Evolutionary conservation across 495 filamentous ascomycete species (phyloP), one percentile per base, ranked within the genome.

Genomic region (Astrothelium subdiscretum): DNA sequence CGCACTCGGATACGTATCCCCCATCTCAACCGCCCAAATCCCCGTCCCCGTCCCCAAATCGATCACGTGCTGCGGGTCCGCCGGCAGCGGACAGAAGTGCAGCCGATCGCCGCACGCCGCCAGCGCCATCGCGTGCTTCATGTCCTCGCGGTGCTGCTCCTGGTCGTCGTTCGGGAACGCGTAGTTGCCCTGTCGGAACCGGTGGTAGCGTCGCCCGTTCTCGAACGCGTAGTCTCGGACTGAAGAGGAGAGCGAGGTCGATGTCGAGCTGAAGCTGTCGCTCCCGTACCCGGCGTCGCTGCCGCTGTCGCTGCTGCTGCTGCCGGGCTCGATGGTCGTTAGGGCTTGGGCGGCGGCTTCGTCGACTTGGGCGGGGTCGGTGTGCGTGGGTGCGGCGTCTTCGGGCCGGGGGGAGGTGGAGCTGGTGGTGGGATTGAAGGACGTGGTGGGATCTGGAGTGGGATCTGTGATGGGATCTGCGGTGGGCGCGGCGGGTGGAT

Each of bases 31-130:
- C 5, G 62, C 62, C 62, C 62, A 64, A 58, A 64, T 64, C 13
- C 62, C 62, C 1, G 62, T 64, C 38, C 73, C 73, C 2, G 70
- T 71, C 12, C 73, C 73, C 1, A 73, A 32, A 40, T 74, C 72
- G 22, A 68, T 61, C 22, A 61, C 31, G n/a, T 59, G 57, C 31
- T 63, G 44, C 6, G 67, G 67, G 27, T 64, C 31, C n/a, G 43
- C 24, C 62, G 44, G 26, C 66, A 71, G 31, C 13, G 69, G 69
- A n/a, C 63, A 61, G n/a, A 61, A 58, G 58, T 66, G 62, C 57
- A 68, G 68, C 59, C 68, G 62, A 32, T 64, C 67, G 24, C 62
- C 32, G 24, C 24, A 52, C 22, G 66, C n/a, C 22, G 61, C 54
- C 11, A 69, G 58, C 26, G 66, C 64, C 40, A 72, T 67, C 42